A percentile compares a stretch with the other conserved stretches of the same genome.
These are phyloP conservation scores for Erigeron canadensis DNA, from an alignment of 129 eudicot genomes.

Conservation along the genomic window DNA sequence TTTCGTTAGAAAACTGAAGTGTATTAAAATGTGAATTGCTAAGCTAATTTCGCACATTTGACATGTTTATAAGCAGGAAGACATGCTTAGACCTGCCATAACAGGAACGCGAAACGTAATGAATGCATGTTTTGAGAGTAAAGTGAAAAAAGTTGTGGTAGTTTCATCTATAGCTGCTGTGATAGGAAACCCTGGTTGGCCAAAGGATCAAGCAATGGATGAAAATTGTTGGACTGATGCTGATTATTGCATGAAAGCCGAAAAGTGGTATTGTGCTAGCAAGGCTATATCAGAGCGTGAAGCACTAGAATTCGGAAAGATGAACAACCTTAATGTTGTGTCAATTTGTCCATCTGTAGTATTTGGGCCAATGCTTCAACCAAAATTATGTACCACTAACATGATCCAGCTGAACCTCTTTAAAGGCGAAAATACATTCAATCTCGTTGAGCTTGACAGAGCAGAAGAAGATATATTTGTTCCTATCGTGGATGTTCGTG, in stretches of 20 bases:
- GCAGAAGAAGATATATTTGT: constrained; percentile 6
- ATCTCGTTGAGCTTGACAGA: constrained; percentile 21
- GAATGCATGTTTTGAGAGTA: constrained; percentile 47
- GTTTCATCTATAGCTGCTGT: constrained; percentile 69
- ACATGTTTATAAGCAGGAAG: neutral
- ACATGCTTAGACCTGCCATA: constrained; percentile 62
- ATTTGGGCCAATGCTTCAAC: constrained; percentile 46
- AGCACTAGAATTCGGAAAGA: constrained; percentile 29
- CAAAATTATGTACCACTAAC: constrained; percentile 25
- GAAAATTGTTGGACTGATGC: constrained; percentile 79
- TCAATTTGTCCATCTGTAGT: constrained; percentile 37
- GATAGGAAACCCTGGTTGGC: constrained; percentile 64
- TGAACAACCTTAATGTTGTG: constrained; percentile 30
- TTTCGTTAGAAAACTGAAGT: neutral
- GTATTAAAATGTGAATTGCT: neutral
- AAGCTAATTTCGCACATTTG: neutral
- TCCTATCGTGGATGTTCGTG: constrained; percentile 37
- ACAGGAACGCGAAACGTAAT: constrained; percentile 65
- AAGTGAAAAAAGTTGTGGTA: constrained; percentile 67
- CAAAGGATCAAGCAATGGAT: constrained; percentile 34
- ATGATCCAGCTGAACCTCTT: constrained; percentile 17
- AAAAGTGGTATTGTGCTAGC: constrained; percentile 28
- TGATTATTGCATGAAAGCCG: constrained; percentile 54
- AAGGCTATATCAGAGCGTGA: constrained; percentile 38
- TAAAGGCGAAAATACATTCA: constrained; percentile 27